A percentile compares a stretch with the other conserved stretches of the same genome.
Conservation (phyloP, 1,139 yeast species). For the Geotrichum australiense region DNA sequence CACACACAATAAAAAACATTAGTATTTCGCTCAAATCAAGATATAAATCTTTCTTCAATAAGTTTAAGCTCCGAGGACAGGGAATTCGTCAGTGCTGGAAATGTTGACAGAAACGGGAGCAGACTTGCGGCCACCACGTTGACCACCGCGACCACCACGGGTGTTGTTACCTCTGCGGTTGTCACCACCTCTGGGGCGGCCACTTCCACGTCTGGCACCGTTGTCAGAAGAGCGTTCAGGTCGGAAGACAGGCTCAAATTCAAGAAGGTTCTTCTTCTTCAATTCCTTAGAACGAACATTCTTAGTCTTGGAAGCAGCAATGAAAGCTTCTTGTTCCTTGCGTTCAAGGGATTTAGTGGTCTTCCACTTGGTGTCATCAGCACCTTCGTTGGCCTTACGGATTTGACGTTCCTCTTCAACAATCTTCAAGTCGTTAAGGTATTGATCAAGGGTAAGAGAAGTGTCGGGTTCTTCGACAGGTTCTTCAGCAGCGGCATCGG, state of each 20-base stretch:
- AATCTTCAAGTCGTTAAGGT: constrained; percentile 53
- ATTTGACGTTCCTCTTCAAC: constrained; percentile 36
- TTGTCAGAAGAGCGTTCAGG: constrained; percentile 17
- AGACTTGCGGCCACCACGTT: constrained; percentile 20
- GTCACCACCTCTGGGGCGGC: constrained; percentile 27
- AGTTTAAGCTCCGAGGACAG: constrained; percentile 33
- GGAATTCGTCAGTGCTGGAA: constrained; percentile 29
- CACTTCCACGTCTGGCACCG: constrained; percentile 30
- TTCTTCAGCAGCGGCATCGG: constrained; percentile 34
- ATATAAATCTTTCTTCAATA: too few relatives aligned
- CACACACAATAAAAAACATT: too few relatives aligned
- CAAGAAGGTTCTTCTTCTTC: constrained; percentile 63
- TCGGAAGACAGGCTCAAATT: constrained; percentile 49
- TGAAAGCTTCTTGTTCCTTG: constrained; percentile 42
- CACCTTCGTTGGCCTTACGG: constrained; percentile 56
- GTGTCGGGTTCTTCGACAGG: constrained; percentile 33
- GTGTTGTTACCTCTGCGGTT: constrained; percentile 29
- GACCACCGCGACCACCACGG: constrained; percentile 24
- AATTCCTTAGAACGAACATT: constrained; percentile 43
- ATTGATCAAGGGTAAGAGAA: constrained; percentile 60
- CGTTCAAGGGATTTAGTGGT: constrained; percentile 27
- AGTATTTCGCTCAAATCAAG: too few relatives aligned
- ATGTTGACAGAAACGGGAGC: constrained; percentile 25
- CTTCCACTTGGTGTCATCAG: constrained; percentile 47
- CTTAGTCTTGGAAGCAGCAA: constrained; percentile 46